These are phyloP conservation scores for Apium graveolens DNA, from an alignment of 129 eudicot genomes.

Conservation along the genomic window DNA sequence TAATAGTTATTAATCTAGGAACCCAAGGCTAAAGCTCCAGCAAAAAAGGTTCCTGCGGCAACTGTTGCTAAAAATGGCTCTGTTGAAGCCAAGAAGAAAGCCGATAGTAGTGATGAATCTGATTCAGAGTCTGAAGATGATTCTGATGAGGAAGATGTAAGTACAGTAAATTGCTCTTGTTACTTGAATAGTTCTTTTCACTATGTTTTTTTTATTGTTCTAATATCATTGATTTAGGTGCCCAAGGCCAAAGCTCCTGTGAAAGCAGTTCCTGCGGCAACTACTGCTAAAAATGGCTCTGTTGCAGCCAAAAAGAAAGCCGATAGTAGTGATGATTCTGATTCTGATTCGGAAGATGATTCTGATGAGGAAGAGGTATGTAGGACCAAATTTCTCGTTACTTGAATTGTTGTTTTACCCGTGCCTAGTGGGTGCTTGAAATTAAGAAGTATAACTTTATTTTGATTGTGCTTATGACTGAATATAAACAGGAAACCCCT, in stretches of 20 bases:
- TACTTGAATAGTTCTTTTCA: too few species aligned
- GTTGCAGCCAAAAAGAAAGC: conserved; percentile 21
- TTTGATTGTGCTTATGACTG: not conserved
- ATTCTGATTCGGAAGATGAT: conserved; percentile 14
- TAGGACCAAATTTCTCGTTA: not conserved
- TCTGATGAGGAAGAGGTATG: conserved; percentile 17
- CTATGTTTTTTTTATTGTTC: not conserved
- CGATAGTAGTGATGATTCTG: conserved; percentile 19
- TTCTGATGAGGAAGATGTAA: too few species aligned
- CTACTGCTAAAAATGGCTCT: conserved; percentile 17
- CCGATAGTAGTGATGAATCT: conserved; percentile 17
- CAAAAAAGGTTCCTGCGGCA: not conserved
- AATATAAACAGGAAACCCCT: not conserved
- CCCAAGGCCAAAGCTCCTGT: not conserved
- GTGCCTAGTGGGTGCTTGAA: not conserved
- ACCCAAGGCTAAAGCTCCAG: not conserved
- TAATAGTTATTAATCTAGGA: not conserved
- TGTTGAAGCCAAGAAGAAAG: conserved; percentile 20
- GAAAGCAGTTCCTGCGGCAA: not conserved
- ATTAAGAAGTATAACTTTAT: not conserved
- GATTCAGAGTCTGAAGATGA: conserved; percentile 11
- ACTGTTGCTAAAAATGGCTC: conserved; percentile 18
- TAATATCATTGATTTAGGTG: not conserved
- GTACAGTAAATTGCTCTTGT: too few species aligned
- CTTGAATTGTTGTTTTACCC: not conserved